Conservation (phyloP, 352 stramenopile species). For the Peronospora destructor region DNA sequence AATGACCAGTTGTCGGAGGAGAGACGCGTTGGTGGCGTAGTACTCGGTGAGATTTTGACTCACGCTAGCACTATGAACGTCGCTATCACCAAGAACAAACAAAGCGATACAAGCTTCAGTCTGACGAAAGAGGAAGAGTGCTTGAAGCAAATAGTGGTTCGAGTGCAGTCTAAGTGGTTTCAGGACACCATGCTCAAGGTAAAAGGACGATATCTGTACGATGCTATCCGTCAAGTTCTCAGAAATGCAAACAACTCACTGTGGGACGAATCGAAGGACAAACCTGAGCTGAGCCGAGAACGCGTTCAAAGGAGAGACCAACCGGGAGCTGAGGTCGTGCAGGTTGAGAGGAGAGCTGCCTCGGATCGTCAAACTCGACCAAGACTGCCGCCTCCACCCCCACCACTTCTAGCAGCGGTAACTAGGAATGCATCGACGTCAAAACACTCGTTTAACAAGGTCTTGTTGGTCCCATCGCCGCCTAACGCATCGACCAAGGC, state of each 20-base stretch:
- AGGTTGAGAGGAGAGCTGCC: constrained; percentile 7
- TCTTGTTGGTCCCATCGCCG: constrained; percentile 4
- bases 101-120: constrained; percentile 2
- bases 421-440: neutral
- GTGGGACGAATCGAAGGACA: constrained; percentile 27
- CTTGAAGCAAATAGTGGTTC: constrained; percentile 24
- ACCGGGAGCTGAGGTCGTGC: constrained; percentile 3
- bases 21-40: constrained; percentile 25
- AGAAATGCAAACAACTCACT: constrained; percentile 13
- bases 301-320: constrained; percentile 8
- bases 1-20: constrained; percentile 29
- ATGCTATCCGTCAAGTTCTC: constrained; percentile 23
- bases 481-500: constrained; percentile 14
- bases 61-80: constrained; percentile 22
- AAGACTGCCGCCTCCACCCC: constrained; percentile 10
- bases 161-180: constrained; percentile 34
- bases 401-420: constrained; percentile 9
- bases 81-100: constrained; percentile 5
- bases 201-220: constrained; percentile 32
- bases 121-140: constrained; percentile 17
- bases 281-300: constrained; percentile 8
- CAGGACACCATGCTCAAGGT: constrained; percentile 32
- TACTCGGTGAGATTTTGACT: constrained; percentile 29
- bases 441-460: neutral
- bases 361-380: constrained; percentile 8